A percentile compares a stretch with the other conserved stretches of the same genome.
Conservation (phyloP, 2,329 filamentous ascomycete species). For the Aspergillus sp. region DNA sequence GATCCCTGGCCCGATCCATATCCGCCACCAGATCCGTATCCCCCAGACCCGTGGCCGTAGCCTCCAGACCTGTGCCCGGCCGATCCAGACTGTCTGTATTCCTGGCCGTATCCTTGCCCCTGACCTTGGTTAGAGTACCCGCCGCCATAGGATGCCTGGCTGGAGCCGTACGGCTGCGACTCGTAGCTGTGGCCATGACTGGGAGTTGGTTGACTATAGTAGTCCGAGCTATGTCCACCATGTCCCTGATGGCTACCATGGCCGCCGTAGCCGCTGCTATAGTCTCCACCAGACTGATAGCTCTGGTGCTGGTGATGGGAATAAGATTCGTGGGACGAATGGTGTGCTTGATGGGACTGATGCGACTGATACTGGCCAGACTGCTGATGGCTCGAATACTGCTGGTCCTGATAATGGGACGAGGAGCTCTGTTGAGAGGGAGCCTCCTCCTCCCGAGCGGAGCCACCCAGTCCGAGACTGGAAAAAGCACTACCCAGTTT, state of each 20-base stretch:
- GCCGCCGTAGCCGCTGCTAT: background rate
- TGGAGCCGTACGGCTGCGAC: slow-evolving; percentile 6
- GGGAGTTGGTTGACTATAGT: slow-evolving; percentile 4
- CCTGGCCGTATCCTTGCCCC: background rate
- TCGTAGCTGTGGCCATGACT: slow-evolving; percentile 7
- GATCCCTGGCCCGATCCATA: background rate
- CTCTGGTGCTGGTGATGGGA: slow-evolving; percentile 2
- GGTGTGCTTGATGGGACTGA: slow-evolving; percentile 4
- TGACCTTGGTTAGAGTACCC: background rate
- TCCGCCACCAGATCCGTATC: background rate
- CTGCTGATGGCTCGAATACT: slow-evolving; percentile 1
- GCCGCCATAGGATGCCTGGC: background rate
- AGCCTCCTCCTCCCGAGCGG: slow-evolving; percentile 19
- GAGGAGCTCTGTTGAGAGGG: slow-evolving; percentile 3
- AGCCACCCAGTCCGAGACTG: slow-evolving; percentile 28
- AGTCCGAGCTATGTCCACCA: slow-evolving; percentile 1
- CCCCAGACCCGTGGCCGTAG: background rate
- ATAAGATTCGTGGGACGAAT: slow-evolving; percentile 5
- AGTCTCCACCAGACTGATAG: slow-evolving; percentile 1
- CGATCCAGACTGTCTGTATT: background rate
- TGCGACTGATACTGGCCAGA: slow-evolving; percentile 7
- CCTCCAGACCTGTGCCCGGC: background rate
- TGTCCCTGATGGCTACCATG: background rate
- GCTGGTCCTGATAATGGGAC: slow-evolving; percentile 2
- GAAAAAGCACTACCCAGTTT: slow-evolving; percentile 35